A percentile compares a stretch with the other conserved stretches of the same genome.
These are phyloP conservation scores for Picochlorum sp. DNA, from an alignment of 139 green algal species.

Conservation along the genomic window DNA sequence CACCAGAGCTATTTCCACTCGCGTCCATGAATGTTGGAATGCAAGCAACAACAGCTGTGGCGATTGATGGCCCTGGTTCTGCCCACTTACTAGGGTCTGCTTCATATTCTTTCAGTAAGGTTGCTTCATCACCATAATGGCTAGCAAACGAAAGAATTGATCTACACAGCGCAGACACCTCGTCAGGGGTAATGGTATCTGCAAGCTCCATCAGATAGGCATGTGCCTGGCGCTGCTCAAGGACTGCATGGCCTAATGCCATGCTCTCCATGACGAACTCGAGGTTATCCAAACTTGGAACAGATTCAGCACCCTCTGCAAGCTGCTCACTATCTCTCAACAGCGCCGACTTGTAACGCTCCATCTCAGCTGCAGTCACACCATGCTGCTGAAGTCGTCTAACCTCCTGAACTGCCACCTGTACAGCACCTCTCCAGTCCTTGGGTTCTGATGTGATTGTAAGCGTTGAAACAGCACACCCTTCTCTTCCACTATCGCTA, in stretches of 20 bases:
- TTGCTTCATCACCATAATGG: slow-evolving; percentile 69
- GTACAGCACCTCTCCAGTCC: slow-evolving; percentile 68
- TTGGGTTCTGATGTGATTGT: slow-evolving; percentile 84
- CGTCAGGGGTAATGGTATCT: slow-evolving; percentile 65
- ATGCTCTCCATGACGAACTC: slow-evolving; percentile 98
- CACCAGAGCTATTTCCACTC: slow-evolving; percentile 39
- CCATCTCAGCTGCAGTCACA: slow-evolving; percentile 80
- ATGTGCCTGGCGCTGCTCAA: slow-evolving; percentile 54
- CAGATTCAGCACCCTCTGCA: slow-evolving; percentile 71
- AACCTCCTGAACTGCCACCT: slow-evolving; percentile 73
- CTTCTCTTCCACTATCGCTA: slow-evolving; percentile 80
- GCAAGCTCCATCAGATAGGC: slow-evolving; percentile 50
- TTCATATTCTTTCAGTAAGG: slow-evolving; percentile 44
- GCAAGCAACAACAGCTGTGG: slow-evolving; percentile 87
- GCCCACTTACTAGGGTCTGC: slow-evolving; percentile 29
- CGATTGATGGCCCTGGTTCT: slow-evolving; percentile 41
- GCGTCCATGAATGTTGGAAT: slow-evolving; percentile 74
- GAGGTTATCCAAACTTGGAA: slow-evolving; percentile 82
- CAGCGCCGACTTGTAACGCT: slow-evolving; percentile 79
- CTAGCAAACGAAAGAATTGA: slow-evolving; percentile 80
- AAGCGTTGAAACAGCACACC: slow-evolving; percentile 88
- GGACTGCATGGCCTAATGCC: slow-evolving; percentile 83
- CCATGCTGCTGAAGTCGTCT: slow-evolving; percentile 79
- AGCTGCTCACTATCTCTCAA: slow-evolving; percentile 83
- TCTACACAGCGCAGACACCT: slow-evolving; percentile 66